These are phyloP conservation scores for Hypoxylon sp. DNA, from an alignment of 2,329 filamentous ascomycete genomes.

Conservation along the genomic window DNA sequence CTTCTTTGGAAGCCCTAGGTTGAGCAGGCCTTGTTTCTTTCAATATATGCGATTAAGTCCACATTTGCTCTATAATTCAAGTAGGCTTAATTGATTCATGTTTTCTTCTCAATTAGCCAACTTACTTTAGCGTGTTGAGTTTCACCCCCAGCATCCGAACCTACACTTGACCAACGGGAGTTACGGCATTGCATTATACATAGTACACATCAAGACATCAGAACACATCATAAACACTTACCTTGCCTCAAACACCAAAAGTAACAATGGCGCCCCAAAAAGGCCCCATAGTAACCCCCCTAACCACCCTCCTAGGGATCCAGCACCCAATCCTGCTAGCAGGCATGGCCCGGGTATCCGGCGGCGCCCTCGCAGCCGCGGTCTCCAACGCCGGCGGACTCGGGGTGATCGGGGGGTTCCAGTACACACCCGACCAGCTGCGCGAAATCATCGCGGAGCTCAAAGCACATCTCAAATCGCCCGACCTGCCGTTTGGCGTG, in stretches of 20 bases:
- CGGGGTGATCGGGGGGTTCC: slow-evolving; percentile 76
- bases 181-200: too few relatives aligned
- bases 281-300: slow-evolving; percentile 75
- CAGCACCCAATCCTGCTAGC: slow-evolving; percentile 90
- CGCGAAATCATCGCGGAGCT: slow-evolving; percentile 85
- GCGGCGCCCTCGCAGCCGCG: slow-evolving; percentile 80
- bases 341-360: slow-evolving; percentile 89
- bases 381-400: slow-evolving; percentile 90
- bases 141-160: too few relatives aligned
- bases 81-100: too few relatives aligned
- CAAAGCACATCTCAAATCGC: slow-evolving; percentile 74
- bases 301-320: slow-evolving; percentile 82
- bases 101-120: too few relatives aligned
- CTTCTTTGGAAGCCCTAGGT: too few relatives aligned
- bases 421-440: slow-evolving; percentile 77
- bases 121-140: too few relatives aligned
- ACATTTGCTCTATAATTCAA: too few relatives aligned
- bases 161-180: too few relatives aligned
- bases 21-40: too few relatives aligned
- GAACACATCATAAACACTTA: background rate
- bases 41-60: too few relatives aligned
- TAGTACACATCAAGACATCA: too few relatives aligned
- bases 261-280: slow-evolving; percentile 50
- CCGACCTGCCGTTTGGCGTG: slow-evolving; percentile 83
- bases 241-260: background rate